phyloP scores from a whole-genome alignment of 768 basidiomycete genomes.

The Xerocomellus intermedius region DNA sequence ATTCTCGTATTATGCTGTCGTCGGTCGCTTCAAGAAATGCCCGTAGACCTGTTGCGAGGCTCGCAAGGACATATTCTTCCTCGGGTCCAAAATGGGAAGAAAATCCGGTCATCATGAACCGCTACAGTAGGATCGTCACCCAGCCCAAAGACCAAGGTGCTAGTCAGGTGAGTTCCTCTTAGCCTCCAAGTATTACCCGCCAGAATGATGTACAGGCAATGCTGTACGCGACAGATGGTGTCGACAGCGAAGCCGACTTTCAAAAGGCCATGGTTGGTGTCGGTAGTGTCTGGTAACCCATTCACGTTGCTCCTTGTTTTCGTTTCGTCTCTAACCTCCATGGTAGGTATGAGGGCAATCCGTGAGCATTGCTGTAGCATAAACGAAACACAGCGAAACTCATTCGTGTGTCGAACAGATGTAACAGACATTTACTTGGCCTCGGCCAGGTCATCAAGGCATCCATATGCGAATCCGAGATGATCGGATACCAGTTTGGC shows the following conservation, averaged over 20 bases:
- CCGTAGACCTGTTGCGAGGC: constrained; percentile 10
- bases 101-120: constrained; percentile 54
- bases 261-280: constrained; percentile 97
- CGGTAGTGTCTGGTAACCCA: constrained; percentile 87
- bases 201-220: constrained; percentile 64
- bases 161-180: constrained; percentile 61
- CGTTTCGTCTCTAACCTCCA: constrained; percentile 14
- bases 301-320: constrained; percentile 1
- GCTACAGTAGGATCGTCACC: constrained; percentile 80
- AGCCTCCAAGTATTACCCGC: not conserved
- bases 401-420: constrained; percentile 47
- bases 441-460: constrained; percentile 86
- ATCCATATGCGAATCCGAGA: constrained; percentile 63
- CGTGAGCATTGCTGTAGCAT: constrained; percentile 56
- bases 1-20: constrained; percentile 19
- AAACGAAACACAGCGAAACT: not conserved
- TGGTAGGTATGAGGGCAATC: constrained; percentile 95
- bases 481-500: constrained; percentile 97
- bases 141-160: constrained; percentile 94
- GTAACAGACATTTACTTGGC: constrained; percentile 89
- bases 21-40: constrained; percentile 20
- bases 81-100: constrained; percentile 40
- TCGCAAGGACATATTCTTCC: constrained; percentile 38
- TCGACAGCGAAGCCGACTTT: constrained; percentile 78
- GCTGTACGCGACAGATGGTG: constrained; percentile 97